Evolutionary conservation across 345 rosid species (phyloP).

Genomic region (Limnanthes douglasii): DNA sequence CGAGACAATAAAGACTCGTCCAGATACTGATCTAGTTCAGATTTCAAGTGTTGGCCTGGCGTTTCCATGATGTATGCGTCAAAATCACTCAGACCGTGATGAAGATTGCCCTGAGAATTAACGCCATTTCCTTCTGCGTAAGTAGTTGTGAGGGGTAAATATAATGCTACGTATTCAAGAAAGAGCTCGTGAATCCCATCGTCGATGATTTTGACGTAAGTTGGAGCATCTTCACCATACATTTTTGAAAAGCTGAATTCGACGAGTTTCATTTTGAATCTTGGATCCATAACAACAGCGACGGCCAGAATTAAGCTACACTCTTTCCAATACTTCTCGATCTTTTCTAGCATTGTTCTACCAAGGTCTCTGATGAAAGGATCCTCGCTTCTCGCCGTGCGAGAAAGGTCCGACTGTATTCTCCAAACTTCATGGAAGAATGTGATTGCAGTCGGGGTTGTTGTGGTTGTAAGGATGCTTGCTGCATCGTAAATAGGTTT

Average conservation of each 20-base stretch:
- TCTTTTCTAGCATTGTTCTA: conserved; percentile 46
- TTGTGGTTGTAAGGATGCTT: conserved; percentile 28
- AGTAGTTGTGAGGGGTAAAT: conserved; percentile 46
- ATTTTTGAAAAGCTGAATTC: conserved; percentile 87
- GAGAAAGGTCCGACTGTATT: conserved; percentile 59
- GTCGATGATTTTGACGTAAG: conserved; percentile 50
- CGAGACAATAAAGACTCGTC: conserved; percentile 76
- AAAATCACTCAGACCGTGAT: conserved; percentile 58
- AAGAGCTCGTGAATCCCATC: conserved; percentile 86
- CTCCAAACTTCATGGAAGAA: conserved; percentile 86
- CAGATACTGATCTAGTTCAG: conserved; percentile 79
- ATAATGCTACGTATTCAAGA: conserved; percentile 56
- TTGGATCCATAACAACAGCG: conserved; percentile 95
- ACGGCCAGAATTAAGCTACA: conserved; percentile 74
- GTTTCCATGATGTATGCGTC: conserved; percentile 81
- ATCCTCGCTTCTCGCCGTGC: conserved; percentile 40
- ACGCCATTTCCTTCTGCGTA: conserved; percentile 38
- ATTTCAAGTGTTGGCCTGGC: conserved; percentile 45
- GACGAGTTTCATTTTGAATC: conserved; percentile 93
- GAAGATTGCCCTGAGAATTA: conserved; percentile 25
- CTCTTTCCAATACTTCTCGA: conserved; percentile 60
- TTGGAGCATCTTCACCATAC: conserved; percentile 62
- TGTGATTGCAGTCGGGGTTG: conserved; percentile 36
- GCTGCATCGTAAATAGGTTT: conserved; percentile 71
- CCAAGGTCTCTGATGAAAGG: conserved; percentile 31